These are phyloP conservation scores for Lunularia cruciata DNA, from an alignment of 225 moss, liverwort and hornwort genomes.

Conservation along the genomic window DNA sequence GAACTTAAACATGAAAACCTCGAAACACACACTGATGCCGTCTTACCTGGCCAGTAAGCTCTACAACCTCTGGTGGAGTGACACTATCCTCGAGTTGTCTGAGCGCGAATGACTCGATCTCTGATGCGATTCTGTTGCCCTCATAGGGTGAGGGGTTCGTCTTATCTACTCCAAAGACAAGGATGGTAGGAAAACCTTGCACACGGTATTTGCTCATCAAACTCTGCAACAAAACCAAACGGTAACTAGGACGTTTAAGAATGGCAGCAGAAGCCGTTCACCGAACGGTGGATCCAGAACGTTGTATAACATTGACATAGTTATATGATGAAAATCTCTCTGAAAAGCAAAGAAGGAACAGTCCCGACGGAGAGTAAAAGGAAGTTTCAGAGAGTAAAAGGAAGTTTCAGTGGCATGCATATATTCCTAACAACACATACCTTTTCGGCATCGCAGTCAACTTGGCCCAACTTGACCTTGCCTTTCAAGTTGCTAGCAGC, in stretches of 20 bases:
- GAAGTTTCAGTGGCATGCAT: background rate
- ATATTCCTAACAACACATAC: conserved; percentile 23
- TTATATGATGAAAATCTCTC: too few species aligned
- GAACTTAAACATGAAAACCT: too few species aligned
- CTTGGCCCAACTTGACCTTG: conserved; percentile 79
- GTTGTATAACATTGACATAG: too few species aligned
- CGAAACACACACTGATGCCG: too few species aligned
- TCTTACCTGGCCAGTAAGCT: conserved; percentile 71
- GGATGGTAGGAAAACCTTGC: conserved; percentile 86
- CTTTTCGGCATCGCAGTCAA: conserved; percentile 84
- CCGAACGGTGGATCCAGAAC: too few species aligned
- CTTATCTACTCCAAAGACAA: conserved; percentile 87
- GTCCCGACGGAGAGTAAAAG: background rate
- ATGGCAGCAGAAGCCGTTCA: too few species aligned
- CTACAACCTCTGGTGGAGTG: conserved; percentile 76
- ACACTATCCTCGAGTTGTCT: conserved; percentile 68
- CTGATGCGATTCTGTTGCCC: conserved; percentile 74
- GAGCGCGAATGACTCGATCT: conserved; percentile 80
- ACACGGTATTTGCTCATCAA: conserved; percentile 70
- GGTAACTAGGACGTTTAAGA: too few species aligned
- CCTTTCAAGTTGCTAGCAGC: conserved; percentile 86
- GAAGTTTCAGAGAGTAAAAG: background rate
- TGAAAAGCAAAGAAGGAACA: too few species aligned
- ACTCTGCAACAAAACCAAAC: conserved; percentile 43
- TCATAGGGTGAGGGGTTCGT: conserved; percentile 79